phyloP scores from a whole-genome alignment of 352 stramenopile species.

The Globisporangium parvum region DNA sequence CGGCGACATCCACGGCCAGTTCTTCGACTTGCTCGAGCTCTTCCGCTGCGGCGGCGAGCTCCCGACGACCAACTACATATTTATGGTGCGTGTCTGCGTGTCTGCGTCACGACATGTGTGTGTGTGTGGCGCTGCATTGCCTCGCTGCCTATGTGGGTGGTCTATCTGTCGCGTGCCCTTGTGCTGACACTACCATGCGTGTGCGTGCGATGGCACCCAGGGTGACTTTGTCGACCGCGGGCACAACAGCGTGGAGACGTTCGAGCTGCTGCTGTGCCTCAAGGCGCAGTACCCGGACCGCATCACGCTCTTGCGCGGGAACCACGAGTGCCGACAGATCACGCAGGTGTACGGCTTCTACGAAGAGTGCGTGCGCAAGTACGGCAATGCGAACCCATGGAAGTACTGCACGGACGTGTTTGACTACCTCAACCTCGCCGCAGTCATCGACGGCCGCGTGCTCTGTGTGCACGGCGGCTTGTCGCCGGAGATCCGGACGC shows the following conservation, averaged over 20 bases:
- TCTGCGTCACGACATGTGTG: background rate
- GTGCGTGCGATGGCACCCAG: slow-evolving; percentile 22
- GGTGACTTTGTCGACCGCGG: slow-evolving; percentile 89
- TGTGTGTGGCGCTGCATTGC: background rate
- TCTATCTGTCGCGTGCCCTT: background rate
- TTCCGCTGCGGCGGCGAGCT: slow-evolving; percentile 84
- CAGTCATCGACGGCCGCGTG: slow-evolving; percentile 89
- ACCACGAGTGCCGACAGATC: slow-evolving; percentile 93
- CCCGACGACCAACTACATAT: slow-evolving; percentile 87
- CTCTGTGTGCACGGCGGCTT: slow-evolving; percentile 95
- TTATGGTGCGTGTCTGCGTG: slow-evolving; percentile 67
- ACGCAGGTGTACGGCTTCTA: slow-evolving; percentile 98
- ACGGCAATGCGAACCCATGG: slow-evolving; percentile 95
- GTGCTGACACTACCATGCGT: background rate
- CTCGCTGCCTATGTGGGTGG: background rate
- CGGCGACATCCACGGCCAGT: slow-evolving; percentile 89
- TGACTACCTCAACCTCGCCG: slow-evolving; percentile 93
- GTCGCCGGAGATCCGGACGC: slow-evolving; percentile 91
- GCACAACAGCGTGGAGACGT: slow-evolving; percentile 89
- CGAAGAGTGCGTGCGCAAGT: slow-evolving; percentile 96
- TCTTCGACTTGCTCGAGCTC: slow-evolving; percentile 86
- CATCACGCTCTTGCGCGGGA: slow-evolving; percentile 85
- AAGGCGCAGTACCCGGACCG: slow-evolving; percentile 85
- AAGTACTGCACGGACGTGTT: slow-evolving; percentile 96
- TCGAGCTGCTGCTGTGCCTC: slow-evolving; percentile 84